Conservation (phyloP, 495 filamentous ascomycete species). For the Talaromyces borbonicus region DNA sequence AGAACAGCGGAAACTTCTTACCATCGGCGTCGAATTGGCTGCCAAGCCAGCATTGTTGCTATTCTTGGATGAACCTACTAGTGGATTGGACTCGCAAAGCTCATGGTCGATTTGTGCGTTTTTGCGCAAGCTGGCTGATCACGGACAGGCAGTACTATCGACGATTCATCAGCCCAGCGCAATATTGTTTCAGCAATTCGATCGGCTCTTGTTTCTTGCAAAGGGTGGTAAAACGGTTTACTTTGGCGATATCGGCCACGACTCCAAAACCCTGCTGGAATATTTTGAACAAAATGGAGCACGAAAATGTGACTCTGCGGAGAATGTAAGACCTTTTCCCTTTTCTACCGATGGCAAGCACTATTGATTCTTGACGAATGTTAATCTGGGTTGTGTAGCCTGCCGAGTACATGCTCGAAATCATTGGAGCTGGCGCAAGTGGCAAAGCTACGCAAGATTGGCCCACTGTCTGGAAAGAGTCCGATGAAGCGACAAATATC, state of each 20-base stretch:
- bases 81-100: conserved; percentile 80
- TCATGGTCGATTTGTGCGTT: conserved; percentile 84
- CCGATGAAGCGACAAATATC: conserved; percentile 53
- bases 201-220: conserved; percentile 76
- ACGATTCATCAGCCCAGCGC: conserved; percentile 96
- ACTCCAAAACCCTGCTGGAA: conserved; percentile 57
- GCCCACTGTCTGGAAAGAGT: conserved; percentile 69
- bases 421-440: conserved; percentile 86
- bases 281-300: conserved; percentile 83
- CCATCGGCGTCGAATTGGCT: conserved; percentile 85
- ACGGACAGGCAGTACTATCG: conserved; percentile 85
- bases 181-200: conserved; percentile 92
- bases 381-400: conserved; percentile 70
- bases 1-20: conserved; percentile 80
- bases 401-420: conserved; percentile 94
- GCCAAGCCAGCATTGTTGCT: conserved; percentile 78
- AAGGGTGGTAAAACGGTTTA: conserved; percentile 79
- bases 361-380: no score
- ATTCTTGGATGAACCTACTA: conserved; percentile 87
- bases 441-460: conserved; percentile 69
- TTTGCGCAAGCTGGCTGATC: conserved; percentile 76
- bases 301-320: conserved; percentile 52
- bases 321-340: conserved; percentile 25
- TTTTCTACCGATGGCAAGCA: background rate
- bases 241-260: conserved; percentile 80